Base-by-base conservation (phyloP, 768 basidiomycete species). In the Sarcodon aspratus region DNA sequence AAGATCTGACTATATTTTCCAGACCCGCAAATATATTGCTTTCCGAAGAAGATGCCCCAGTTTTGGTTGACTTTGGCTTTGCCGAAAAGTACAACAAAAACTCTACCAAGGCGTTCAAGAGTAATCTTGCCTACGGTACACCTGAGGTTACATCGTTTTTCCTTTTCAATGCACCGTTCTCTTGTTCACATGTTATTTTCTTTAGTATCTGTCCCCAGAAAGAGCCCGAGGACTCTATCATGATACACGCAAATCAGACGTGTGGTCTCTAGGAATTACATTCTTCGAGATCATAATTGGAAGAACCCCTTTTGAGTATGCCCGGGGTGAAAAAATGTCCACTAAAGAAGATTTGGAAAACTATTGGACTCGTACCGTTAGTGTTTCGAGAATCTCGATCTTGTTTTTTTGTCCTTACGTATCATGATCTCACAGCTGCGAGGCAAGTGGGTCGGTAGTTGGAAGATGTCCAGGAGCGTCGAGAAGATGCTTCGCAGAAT, bases 1-100 rank as follows among this genome's bases (percentile, higher is more conserved):
- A 15, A 7, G 15, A 10, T 43, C 9, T 11, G 34, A 31, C 47
- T 6, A 9, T 42, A 17, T 13, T 13, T 27, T 17, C 8, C 54
- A 94, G 90, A 57, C 92, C 92, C 1, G 89, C 92, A 12, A 99
- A 99, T 59, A 91, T 99, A 55, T 75, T 99, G 2, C 71, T 99
- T 43, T 86, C 87, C 1, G 65, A 68, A 48, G 73, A 81, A 54
- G 82, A 83, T 57, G 69, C 92, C 1, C 90, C 92, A 1, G 85
- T 96, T 3, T 76, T 98, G 3, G 85, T 96, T 35, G 96, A 98
- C 64, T 99, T 96, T 58, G 95, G 96, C 1, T 99, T 98, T 57
- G 91, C 95, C 1, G 88, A 95, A 59, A 79, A 79, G 54, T 93
- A 93, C 60, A 82, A 89, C 54, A 58, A 74, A 38, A 62, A 67